Evolutionary conservation across 306 rosid genomes (phyloP).

Genomic region (Luffa aegyptiaca): DNA sequence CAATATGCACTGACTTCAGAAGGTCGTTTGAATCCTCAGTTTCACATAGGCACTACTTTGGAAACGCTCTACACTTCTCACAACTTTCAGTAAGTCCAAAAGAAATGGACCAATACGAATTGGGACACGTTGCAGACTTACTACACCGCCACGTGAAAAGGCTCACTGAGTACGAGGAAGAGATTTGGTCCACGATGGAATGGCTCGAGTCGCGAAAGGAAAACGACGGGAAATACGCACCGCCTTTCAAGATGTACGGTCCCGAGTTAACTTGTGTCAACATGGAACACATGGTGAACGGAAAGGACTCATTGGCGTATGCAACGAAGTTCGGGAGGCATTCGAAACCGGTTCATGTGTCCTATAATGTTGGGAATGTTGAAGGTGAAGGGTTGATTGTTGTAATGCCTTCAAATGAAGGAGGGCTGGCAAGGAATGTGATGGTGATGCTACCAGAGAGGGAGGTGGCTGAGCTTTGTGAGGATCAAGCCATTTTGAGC

Average conservation of each 20-base stretch:
- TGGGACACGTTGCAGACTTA: slow-evolving; percentile 16
- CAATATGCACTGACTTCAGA: slow-evolving; percentile 45
- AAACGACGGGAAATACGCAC: slow-evolving; percentile 19
- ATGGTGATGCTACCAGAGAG: slow-evolving; percentile 34
- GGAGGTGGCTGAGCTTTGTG: slow-evolving; percentile 22
- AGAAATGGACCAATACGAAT: neutral
- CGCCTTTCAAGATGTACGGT: slow-evolving; percentile 35
- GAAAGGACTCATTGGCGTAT: slow-evolving; percentile 15
- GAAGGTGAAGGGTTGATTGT: slow-evolving; percentile 49
- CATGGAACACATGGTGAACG: slow-evolving; percentile 40
- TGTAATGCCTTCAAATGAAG: slow-evolving; percentile 49
- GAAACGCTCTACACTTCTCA: slow-evolving; percentile 60
- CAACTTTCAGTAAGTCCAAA: slow-evolving; percentile 8
- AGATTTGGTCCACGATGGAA: slow-evolving; percentile 22
- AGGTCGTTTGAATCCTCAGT: slow-evolving; percentile 15
- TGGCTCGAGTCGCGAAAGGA: slow-evolving; percentile 32
- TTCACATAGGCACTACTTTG: slow-evolving; percentile 32
- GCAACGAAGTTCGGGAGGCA: slow-evolving; percentile 20
- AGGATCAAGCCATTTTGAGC: slow-evolving; percentile 35
- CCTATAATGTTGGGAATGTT: slow-evolving; percentile 41
- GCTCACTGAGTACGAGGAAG: slow-evolving; percentile 14
- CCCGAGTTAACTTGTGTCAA: slow-evolving; percentile 40
- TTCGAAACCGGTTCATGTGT: slow-evolving; percentile 40
- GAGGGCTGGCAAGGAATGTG: slow-evolving; percentile 42
- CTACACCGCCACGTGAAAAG: slow-evolving; percentile 32